Evolutionary conservation across 345 rosid species (phyloP).

Genomic region (Mercurialis annua): DNA sequence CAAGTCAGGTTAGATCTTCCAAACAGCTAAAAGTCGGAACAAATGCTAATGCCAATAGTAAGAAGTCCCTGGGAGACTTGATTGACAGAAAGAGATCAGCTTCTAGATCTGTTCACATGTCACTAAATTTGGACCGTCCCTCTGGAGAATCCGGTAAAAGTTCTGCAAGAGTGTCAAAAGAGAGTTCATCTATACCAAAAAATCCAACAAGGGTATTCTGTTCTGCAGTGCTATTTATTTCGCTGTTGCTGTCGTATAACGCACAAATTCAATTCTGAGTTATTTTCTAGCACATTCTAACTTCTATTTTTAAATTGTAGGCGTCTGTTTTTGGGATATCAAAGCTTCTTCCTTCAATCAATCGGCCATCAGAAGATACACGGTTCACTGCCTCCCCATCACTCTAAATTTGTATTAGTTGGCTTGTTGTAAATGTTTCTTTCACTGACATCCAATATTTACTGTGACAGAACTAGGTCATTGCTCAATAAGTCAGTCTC

Average conservation of each 20-base stretch:
- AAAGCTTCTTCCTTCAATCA: conserved; percentile 36
- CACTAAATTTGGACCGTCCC: conserved; percentile 40
- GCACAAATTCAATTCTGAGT: neutral
- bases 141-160: conserved; percentile 31
- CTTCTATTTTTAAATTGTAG: conserved; percentile 31
- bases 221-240: neutral
- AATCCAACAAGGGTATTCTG: conserved; percentile 47
- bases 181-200: conserved; percentile 28
- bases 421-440: conserved; percentile 9
- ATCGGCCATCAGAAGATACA: conserved; percentile 37
- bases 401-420: neutral
- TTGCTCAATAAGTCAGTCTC: conserved; percentile 36
- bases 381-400: conserved; percentile 43
- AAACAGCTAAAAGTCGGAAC: conserved; percentile 34
- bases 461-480: conserved; percentile 34
- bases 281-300: neutral
- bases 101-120: conserved; percentile 42
- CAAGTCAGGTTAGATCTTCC: conserved; percentile 23
- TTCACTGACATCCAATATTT: neutral
- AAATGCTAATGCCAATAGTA: conserved; percentile 15
- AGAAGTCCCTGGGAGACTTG: conserved; percentile 25
- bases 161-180: conserved; percentile 35
- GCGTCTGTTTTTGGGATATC: conserved; percentile 40
- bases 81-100: conserved; percentile 36
- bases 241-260: neutral